Evolutionary conservation across 345 rosid species (phyloP).

Genomic region (Euphorbia lathyris): DNA sequence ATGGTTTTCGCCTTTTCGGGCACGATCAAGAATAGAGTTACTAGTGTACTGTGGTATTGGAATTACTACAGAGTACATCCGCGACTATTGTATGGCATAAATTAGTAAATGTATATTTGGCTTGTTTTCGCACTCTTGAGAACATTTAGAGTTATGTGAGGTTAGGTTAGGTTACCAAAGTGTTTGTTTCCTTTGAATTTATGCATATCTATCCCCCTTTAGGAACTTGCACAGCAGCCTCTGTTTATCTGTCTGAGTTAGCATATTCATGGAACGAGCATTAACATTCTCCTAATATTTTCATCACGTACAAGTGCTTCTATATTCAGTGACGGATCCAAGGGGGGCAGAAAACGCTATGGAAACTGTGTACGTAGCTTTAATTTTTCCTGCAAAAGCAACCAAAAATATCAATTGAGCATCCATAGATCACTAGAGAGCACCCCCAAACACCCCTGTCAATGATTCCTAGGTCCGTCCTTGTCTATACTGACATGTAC

Average conservation of each 20-base stretch:
- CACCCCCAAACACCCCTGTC: too few relatives aligned
- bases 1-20: conserved; percentile 14
- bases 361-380: too few relatives aligned
- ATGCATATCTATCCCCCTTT: not conserved
- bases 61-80: not conserved
- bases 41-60: too few relatives aligned
- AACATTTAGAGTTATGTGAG: not conserved
- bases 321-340: not conserved
- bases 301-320: not conserved
- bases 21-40: not conserved
- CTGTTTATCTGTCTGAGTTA: not conserved
- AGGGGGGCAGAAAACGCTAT: too few relatives aligned
- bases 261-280: not conserved
- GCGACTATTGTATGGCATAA: not conserved
- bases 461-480: too few relatives aligned
- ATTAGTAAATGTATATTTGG: not conserved
- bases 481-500: not conserved
- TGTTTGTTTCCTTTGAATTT: not conserved
- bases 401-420: too few relatives aligned
- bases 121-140: not conserved
- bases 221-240: not conserved
- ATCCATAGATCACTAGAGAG: too few relatives aligned
- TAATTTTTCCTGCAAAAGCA: too few relatives aligned
- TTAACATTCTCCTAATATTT: not conserved
- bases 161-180: not conserved